Conservation (phyloP, 768 basidiomycete genomes). For the Cubamyces lactineus region DNA sequence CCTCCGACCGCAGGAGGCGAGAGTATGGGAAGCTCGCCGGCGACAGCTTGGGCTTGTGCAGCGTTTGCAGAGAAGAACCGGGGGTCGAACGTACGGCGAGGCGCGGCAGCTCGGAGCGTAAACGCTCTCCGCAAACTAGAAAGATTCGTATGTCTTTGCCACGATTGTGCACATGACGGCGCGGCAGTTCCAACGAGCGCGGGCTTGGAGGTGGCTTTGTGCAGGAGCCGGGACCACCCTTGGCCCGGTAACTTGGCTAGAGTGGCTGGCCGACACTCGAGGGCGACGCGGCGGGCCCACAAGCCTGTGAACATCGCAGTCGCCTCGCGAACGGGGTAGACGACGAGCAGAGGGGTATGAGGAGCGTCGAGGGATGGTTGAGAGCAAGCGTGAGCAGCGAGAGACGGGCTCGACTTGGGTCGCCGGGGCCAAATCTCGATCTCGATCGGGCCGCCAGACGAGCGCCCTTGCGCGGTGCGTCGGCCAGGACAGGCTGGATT, state of each 20-base stretch:
- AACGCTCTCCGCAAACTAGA: conserved; percentile 12
- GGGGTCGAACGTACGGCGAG: conserved; percentile 32
- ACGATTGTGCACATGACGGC: conserved; percentile 1
- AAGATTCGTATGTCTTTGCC: neutral
- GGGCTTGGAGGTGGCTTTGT: conserved; percentile 3
- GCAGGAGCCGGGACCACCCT: conserved; percentile 13
- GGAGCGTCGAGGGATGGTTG: neutral
- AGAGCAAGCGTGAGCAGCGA: neutral
- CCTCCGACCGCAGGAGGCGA: conserved; percentile 71
- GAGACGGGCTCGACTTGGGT: neutral
- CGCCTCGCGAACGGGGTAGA: neutral
- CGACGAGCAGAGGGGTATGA: conserved; percentile 6
- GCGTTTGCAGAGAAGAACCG: conserved; percentile 46
- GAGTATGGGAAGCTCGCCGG: conserved; percentile 52
- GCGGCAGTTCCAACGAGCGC: neutral
- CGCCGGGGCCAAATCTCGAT: conserved; percentile 10
- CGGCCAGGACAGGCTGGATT: neutral
- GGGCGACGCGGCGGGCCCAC: conserved; percentile 22
- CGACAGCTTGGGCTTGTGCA: conserved; percentile 23
- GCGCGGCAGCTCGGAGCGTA: conserved; percentile 8
- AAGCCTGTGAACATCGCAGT: conserved; percentile 20
- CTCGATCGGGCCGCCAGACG: neutral
- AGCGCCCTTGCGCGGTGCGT: no score
- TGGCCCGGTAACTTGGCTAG: conserved; percentile 16
- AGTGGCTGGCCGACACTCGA: conserved; percentile 18